phyloP scores from a whole-genome alignment of 1,284 basidiomycete species.

The Schizophyllum commune region DNA sequence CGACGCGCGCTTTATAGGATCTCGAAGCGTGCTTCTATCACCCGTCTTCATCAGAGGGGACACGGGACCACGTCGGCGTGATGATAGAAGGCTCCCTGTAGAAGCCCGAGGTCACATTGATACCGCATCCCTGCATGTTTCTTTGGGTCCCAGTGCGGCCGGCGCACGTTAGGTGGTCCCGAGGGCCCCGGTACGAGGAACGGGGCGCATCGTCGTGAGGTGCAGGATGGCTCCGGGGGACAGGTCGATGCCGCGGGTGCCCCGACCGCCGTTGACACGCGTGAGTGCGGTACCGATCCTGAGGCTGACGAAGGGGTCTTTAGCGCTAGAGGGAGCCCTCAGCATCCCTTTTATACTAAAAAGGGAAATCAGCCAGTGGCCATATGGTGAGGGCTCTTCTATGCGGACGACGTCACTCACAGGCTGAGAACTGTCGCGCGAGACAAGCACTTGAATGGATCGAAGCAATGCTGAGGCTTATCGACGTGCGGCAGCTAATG shows the following conservation, averaged over 20 bases:
- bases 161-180: neutral
- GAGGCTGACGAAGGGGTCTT: neutral
- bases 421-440: too few relatives aligned
- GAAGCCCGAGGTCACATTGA: neutral
- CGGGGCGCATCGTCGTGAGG: too few relatives aligned
- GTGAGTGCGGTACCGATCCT: neutral
- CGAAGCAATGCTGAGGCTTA: too few relatives aligned
- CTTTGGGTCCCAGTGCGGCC: neutral
- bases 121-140: neutral
- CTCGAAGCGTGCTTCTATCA: neutral
- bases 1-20: neutral
- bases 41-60: neutral
- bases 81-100: neutral
- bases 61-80: neutral
- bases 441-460: too few relatives aligned
- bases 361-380: neutral
- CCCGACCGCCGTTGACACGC: too few relatives aligned
- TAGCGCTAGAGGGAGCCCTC: neutral
- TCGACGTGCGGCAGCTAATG: too few relatives aligned
- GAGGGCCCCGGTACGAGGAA: too few relatives aligned
- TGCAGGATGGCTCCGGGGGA: too few relatives aligned
- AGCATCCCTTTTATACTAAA: neutral
- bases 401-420: too few relatives aligned
- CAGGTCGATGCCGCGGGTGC: too few relatives aligned
- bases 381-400: neutral